Base-by-base conservation (phyloP, 2,329 filamentous ascomycete genomes). In the Scytalidium lignicola region DNA sequence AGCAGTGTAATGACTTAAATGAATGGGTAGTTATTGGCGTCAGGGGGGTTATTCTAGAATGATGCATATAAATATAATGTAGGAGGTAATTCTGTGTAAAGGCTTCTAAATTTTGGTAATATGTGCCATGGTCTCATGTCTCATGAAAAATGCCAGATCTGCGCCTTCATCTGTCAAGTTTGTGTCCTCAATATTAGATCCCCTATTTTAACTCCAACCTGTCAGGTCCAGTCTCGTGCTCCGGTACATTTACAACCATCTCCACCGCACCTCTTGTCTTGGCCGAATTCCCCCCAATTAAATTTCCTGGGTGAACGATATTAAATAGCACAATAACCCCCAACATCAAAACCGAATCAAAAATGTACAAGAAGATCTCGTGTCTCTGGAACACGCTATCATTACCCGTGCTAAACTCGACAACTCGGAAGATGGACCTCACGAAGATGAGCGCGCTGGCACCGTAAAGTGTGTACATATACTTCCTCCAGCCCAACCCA, bases 341-440 rank as follows among this genome's bases (percentile, higher is more conserved):
- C 23, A 67, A 53, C 71, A 74, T 74, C n/a, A 70, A 62, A 9
- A 65, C 52, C 0, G 67, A 63, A 53, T 74, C 71, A 47, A 73
- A 71, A 10, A 67, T 60, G 52, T 72, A 72, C n/a, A 74, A 46
- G 20, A 63, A 70, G 50, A 65, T 65, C 59, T 75, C 73, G 29
- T 69, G 63, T 19, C 55, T 51, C 17, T 74, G 57, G 23, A 74
- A 55, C 48, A 67, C 70, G 1, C 73, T 72, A 17, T 62, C 51
- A 37, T 66, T 61, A 1, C 71, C 71, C 56, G 69, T 62, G 1
- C 59, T 50, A 51, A 70, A 78, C 59, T 76, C 73, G 15, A 71
- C 58, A 10, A 74, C 62, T 18, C 74, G 63, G 42, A 75, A 71
- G 3, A 74, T 53, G 12, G 61, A 69, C 26, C 74, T 65, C 3